Conservation (phyloP, 1,284 basidiomycete species). For the Puccinia brachypodii region DNA sequence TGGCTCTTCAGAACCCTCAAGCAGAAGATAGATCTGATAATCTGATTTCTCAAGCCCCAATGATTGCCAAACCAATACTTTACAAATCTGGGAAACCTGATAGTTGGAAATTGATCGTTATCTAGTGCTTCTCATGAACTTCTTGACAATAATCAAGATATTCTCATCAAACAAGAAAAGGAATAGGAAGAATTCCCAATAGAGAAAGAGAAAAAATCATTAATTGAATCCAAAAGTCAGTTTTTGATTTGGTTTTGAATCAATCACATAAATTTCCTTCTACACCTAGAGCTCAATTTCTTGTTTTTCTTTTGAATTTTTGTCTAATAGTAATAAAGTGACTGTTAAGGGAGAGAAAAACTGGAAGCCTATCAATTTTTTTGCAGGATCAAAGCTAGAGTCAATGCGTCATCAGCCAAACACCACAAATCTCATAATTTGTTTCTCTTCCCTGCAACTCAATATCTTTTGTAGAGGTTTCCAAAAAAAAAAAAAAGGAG, state of each 20-base stretch:
- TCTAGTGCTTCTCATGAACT: too few relatives aligned
- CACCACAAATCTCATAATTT: too few relatives aligned
- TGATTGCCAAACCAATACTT: constrained; percentile 51
- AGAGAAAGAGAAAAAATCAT: constrained; percentile 59
- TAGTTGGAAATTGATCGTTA: constrained; percentile 50
- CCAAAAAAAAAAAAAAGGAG: too few relatives aligned
- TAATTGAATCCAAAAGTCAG: constrained; percentile 45
- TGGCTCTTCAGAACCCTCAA: constrained; percentile 65
- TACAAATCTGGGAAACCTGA: constrained; percentile 50
- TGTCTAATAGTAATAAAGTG: constrained; percentile 2
- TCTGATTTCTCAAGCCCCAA: constrained; percentile 52
- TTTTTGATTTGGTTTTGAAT: not conserved
- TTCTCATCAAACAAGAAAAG: constrained; percentile 65
- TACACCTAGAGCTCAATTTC: not conserved
- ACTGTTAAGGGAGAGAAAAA: constrained; percentile 47
- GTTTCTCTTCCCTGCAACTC: too few relatives aligned
- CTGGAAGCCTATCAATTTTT: constrained; percentile 43
- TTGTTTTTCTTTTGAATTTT: too few relatives aligned
- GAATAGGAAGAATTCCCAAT: constrained; percentile 71
- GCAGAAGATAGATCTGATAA: constrained; percentile 61
- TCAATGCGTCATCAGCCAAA: too few relatives aligned
- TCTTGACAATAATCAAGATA: too few relatives aligned
- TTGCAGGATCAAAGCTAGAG: constrained; percentile 41
- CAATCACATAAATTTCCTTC: not conserved
- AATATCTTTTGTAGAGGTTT: too few relatives aligned